Evolutionary conservation across 2,329 filamentous ascomycete species (phyloP).

Genomic region (Amauroascus verrucosus): DNA sequence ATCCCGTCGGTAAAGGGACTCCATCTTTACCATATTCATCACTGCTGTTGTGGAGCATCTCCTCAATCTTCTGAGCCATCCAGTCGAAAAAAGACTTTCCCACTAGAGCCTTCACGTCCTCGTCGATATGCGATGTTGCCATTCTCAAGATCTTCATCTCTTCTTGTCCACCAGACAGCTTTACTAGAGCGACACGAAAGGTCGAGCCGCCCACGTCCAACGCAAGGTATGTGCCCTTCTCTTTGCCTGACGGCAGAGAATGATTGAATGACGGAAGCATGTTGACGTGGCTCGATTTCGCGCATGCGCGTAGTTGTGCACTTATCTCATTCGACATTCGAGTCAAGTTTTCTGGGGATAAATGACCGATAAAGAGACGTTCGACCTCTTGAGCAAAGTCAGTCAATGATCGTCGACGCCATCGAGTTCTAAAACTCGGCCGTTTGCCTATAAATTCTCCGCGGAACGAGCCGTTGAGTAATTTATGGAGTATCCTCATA

Average conservation of each 20-base stretch:
- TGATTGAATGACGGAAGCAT: slow-evolving; percentile 59
- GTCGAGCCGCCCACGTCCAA: slow-evolving; percentile 58
- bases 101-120: slow-evolving; percentile 44
- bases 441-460: slow-evolving; percentile 15
- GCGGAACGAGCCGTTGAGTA: slow-evolving; percentile 26
- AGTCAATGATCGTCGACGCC: slow-evolving; percentile 31
- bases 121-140: slow-evolving; percentile 47
- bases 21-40: slow-evolving; percentile 31
- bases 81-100: slow-evolving; percentile 55
- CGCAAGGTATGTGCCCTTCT: slow-evolving; percentile 51
- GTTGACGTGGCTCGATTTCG: slow-evolving; percentile 48
- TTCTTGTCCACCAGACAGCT: slow-evolving; percentile 42
- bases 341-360: slow-evolving; percentile 30
- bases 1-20: slow-evolving; percentile 45
- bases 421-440: slow-evolving; percentile 26
- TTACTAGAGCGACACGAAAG: slow-evolving; percentile 52
- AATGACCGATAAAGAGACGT: slow-evolving; percentile 28
- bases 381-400: slow-evolving; percentile 34
- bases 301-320: slow-evolving; percentile 45
- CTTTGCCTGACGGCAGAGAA: slow-evolving; percentile 49
- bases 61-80: slow-evolving; percentile 52
- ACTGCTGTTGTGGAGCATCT: slow-evolving; percentile 39
- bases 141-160: slow-evolving; percentile 47
- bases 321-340: slow-evolving; percentile 38
- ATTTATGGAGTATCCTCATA: slow-evolving; percentile 31